phyloP scores from a whole-genome alignment of 139 green algal genomes.

The Auxenochlorella pyrenoidosa region DNA sequence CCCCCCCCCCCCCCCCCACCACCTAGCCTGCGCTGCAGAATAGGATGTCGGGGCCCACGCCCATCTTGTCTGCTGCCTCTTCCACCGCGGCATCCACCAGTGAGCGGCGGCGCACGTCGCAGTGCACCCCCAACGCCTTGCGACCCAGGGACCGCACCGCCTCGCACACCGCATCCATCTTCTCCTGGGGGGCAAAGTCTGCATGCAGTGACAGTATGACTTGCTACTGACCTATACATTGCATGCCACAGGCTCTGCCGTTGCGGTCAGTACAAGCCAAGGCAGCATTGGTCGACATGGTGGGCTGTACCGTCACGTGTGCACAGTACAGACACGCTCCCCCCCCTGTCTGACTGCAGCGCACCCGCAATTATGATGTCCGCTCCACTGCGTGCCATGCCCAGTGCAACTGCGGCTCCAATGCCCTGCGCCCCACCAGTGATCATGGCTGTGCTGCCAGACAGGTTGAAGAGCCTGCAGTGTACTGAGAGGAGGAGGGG shows the following conservation, averaged over 20 bases:
- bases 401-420: background rate
- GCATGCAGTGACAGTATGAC: background rate
- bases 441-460: background rate
- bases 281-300: background rate
- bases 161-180: background rate
- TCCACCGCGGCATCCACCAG: background rate
- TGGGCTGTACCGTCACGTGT: too few species aligned
- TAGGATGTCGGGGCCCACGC: conserved; percentile 13
- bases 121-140: background rate
- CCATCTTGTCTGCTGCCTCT: background rate
- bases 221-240: too few species aligned
- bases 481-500: background rate
- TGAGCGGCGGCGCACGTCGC: conserved; percentile 1
- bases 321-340: too few species aligned
- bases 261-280: background rate
- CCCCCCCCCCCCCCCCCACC: background rate
- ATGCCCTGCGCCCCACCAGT: conserved; percentile 16
- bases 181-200: conserved; percentile 14
- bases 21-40: conserved; percentile 2
- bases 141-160: background rate
- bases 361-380: background rate
- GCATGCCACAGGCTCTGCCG: background rate
- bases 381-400: background rate
- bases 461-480: conserved; percentile 14
- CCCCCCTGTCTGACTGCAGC: too few species aligned